Percentiles rank a stretch among this genome's conserved stretches.
Evolutionary conservation across 495 filamentous ascomycete species (phyloP).

Genomic region (Talaromyces stipitatus): DNA sequence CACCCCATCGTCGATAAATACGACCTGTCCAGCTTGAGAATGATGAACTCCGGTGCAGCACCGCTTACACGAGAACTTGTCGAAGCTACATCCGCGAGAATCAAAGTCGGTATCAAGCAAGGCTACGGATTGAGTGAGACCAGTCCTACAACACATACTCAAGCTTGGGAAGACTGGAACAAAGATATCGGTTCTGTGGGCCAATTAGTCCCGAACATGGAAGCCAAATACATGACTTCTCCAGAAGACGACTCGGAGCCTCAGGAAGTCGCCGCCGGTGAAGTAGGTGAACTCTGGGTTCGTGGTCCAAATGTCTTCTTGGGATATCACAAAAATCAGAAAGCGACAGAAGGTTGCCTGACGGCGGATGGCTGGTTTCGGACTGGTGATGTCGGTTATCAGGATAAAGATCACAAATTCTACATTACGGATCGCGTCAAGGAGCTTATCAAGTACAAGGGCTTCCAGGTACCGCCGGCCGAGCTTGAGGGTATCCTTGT

Average conservation of each 20-base stretch:
- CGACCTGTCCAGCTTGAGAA: slow-evolving; percentile 68
- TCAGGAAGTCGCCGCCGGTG: slow-evolving; percentile 47
- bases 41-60: slow-evolving; percentile 86
- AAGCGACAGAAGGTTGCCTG: slow-evolving; percentile 60
- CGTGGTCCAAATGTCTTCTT: slow-evolving; percentile 60
- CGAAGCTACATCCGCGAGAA: slow-evolving; percentile 64
- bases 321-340: slow-evolving; percentile 66
- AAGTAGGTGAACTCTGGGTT: slow-evolving; percentile 60
- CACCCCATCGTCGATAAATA: slow-evolving; percentile 70
- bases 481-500: slow-evolving; percentile 78
- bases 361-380: slow-evolving; percentile 54
- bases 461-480: slow-evolving; percentile 82
- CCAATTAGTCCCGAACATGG: slow-evolving; percentile 69
- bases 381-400: slow-evolving; percentile 58
- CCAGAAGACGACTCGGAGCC: slow-evolving; percentile 45
- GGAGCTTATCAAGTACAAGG: slow-evolving; percentile 86
- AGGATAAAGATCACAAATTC: slow-evolving; percentile 53
- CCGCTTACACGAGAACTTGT: slow-evolving; percentile 80
- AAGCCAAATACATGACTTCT: slow-evolving; percentile 67
- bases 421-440: slow-evolving; percentile 81
- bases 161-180: slow-evolving; percentile 72
- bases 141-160: slow-evolving; percentile 48
- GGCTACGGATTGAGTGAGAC: slow-evolving; percentile 86
- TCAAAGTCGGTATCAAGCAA: slow-evolving; percentile 71
- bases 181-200: slow-evolving; percentile 74